A percentile compares a stretch with the other conserved stretches of the same genome.
Evolutionary conservation across 352 stramenopile species (phyloP).

Genomic region (Blastocystis sp.): DNA sequence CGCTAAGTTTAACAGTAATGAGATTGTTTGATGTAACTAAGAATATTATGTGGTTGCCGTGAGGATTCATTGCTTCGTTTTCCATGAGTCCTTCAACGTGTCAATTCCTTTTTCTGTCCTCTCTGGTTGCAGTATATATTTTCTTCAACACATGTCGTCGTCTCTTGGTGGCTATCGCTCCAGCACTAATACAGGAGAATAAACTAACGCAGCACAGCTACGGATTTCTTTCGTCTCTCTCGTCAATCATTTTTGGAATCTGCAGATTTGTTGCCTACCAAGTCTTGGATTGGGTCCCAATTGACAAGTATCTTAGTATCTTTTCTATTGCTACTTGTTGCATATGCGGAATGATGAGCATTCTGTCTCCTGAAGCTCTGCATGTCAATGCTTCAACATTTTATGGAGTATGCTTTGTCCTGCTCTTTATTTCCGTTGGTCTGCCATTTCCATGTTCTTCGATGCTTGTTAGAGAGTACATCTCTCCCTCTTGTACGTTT

Average conservation of each 20-base stretch:
- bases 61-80: not conserved
- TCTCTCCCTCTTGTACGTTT: not conserved
- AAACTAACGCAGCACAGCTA: not conserved
- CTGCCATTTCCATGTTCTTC: slow-evolving; percentile 30
- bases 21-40: not conserved
- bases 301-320: not conserved
- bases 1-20: not conserved
- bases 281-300: not conserved
- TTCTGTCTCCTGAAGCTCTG: not conserved
- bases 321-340: not conserved
- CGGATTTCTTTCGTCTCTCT: slow-evolving; percentile 6
- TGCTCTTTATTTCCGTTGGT: not conserved
- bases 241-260: slow-evolving; percentile 2
- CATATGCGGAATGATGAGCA: not conserved
- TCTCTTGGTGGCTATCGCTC: not conserved
- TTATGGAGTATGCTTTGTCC: not conserved
- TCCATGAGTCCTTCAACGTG: not conserved
- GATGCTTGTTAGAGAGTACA: not conserved
- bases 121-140: not conserved
- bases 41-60: not conserved
- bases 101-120: not conserved
- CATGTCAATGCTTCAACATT: not conserved
- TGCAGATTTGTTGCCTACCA: not conserved
- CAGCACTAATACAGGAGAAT: not conserved
- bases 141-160: slow-evolving; percentile 14